phyloP scores from a whole-genome alignment of 106 monocot species.

The Phalaenopsis equestris region DNA sequence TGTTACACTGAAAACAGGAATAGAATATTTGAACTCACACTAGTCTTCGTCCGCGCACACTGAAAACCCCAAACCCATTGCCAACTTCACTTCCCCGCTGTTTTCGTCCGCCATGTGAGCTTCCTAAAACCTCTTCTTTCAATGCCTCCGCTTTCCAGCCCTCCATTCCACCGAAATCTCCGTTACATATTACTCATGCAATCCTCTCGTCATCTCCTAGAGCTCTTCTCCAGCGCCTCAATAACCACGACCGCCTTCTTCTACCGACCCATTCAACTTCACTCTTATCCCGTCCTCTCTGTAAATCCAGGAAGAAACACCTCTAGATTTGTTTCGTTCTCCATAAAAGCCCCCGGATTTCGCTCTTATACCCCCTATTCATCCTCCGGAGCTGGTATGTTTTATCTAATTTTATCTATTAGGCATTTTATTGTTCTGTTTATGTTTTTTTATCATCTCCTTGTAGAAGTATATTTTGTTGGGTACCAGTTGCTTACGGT shows the following conservation, averaged over 20 bases:
- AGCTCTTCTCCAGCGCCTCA: neutral
- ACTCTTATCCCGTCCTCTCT: neutral
- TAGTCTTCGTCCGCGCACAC: too few species aligned
- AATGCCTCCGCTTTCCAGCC: neutral
- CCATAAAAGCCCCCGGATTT: neutral
- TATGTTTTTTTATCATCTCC: neutral
- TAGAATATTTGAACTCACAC: too few species aligned
- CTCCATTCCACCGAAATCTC: neutral
- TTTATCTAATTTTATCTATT: neutral
- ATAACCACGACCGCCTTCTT: neutral
- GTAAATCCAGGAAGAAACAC: neutral
- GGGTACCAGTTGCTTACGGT: neutral
- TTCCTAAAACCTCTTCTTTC: neutral
- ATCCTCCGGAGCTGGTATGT: slow-evolving; percentile 6
- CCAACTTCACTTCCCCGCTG: neutral
- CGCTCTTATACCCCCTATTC: neutral
- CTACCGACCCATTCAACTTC: neutral
- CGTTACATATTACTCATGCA: neutral
- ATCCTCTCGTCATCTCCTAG: neutral
- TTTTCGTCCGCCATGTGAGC: neutral
- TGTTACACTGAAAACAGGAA: too few species aligned
- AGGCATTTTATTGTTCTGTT: neutral
- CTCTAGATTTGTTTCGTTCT: neutral
- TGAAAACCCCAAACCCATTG: too few species aligned
- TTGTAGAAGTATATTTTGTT: neutral